Evolutionary conservation across 2,329 filamentous ascomycete genomes (phyloP), one percentile per base, ranked within the genome.

Genomic region (Beauveria varroae): DNA sequence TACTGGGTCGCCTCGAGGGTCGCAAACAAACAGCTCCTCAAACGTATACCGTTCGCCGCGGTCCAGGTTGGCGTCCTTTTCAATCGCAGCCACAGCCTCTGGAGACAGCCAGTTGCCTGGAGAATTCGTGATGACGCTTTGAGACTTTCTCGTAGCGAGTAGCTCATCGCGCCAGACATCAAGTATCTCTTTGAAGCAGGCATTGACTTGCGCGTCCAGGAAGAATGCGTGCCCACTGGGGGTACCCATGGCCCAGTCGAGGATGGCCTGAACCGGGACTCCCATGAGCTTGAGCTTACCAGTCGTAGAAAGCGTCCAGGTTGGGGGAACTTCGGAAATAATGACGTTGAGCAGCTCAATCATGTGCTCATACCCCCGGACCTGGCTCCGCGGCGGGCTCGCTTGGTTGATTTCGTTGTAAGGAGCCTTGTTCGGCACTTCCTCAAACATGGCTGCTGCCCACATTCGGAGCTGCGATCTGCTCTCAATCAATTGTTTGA

Each of bases 221-320:
- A 85, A 86, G 43, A 80, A 80, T 0, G 80, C 79, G 60, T 78
- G 79, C 0, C 84, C 84, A 30, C 74, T 78, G 0, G 74, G 73
- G 0, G 81, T 86, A 3, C 74, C 78, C 83, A 86, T 85, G 0
- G 82, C 80, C 76, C 81, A 86, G 66, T 85, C 80, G 14, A 86
- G 70, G 9, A 86, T 73, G 0, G 81, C 82, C 61, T 81, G 81
- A 69, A 86, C 79, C 0, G 83, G 83, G 3, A 82, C 71, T 0
- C 82, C 82, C 22, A 84, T 78, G 64, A 84, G 71, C 0, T 79
- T 78, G 20, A 65, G 24, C 0, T 12, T 12, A 3, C 61, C 63
- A 7, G 50, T 37, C 2, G 60, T 59, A 1, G 57, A 18, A 47
- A 62, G 63, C 9, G 57, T 65, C 66, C 66, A 69, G 0, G 44